Evolutionary conservation across 805 yeast genomes (phyloP), one percentile per base, ranked within the genome.

Genomic region (Saccharomycopsis vini): DNA sequence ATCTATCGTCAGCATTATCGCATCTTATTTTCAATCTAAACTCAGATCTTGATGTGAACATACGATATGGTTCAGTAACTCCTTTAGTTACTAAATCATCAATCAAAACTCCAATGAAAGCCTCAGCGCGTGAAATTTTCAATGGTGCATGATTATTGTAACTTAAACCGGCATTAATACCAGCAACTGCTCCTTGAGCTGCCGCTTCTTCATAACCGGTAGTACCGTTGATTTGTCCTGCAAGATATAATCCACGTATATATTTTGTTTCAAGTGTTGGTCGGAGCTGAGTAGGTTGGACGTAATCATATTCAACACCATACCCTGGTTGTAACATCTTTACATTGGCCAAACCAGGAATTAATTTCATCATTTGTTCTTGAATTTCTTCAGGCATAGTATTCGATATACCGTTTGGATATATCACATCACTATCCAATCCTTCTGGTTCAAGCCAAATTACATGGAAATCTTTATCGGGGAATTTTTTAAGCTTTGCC

Each of bases 161-260:
- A 0, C 77, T 54, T 21, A 87, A 64, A 0, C 95, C 96, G 0
- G 98, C 97, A 60, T 92, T 92, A 32, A 89, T 80, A 7, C 99
- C 99, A 1, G 99, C 98, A 36, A 92, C 64, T 43, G 87, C 71
- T 1, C 99, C 99, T 57, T 92, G 98, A 0, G 97, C 83, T 2
- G 96, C 95, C 0, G 99, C 99, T 59, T 92, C 99, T 64, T 92
- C 99, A 55, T 92, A 92, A 0, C 99, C 99, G 0, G 99, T 92
- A 0, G 99, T 92, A 28, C 99, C 99, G 57, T 92, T 92, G 34
- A 92, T 92, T 61, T 92, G 99, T 1, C 99, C 99, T 0, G 98
- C 99, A 36, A 92, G 66, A 59, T 64, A 92, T 30, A 92, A 62
- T 0, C 97, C 97, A 9, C 70, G 63, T 2, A 92, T 77, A 3